phyloP scores from a whole-genome alignment of 495 filamentous ascomycete species.

The Talaromyces stipitatus region DNA sequence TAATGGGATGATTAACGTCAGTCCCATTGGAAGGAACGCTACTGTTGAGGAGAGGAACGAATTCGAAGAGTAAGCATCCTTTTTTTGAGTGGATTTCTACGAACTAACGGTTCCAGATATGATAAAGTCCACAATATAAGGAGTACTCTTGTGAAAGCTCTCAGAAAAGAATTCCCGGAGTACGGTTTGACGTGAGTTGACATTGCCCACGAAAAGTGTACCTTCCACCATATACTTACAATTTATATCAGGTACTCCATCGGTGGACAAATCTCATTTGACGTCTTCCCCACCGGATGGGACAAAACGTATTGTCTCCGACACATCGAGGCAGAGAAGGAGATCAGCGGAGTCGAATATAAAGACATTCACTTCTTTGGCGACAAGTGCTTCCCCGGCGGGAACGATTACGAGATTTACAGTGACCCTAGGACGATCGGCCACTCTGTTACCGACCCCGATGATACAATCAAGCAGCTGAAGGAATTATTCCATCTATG shows the following conservation, averaged over 20 bases:
- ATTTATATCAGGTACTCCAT: slow-evolving; percentile 66
- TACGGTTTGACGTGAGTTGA: slow-evolving; percentile 71
- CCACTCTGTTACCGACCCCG: slow-evolving; percentile 70
- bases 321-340: slow-evolving; percentile 77
- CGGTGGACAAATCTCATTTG: slow-evolving; percentile 95
- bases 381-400: slow-evolving; percentile 82
- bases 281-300: slow-evolving; percentile 95
- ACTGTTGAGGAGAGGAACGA: slow-evolving; percentile 69
- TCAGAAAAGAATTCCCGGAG: slow-evolving; percentile 76
- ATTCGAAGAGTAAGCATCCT: slow-evolving; percentile 48
- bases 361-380: slow-evolving; percentile 95
- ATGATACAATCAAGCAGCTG: slow-evolving; percentile 70
- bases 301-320: slow-evolving; percentile 97
- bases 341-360: slow-evolving; percentile 66
- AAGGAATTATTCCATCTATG: slow-evolving; percentile 72
- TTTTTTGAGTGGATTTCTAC: not conserved
- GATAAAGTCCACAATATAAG: slow-evolving; percentile 72
- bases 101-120: slow-evolving; percentile 36
- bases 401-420: slow-evolving; percentile 95
- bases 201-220: not conserved
- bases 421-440: slow-evolving; percentile 71
- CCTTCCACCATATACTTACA: not conserved
- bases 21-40: slow-evolving; percentile 88
- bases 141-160: slow-evolving; percentile 57
- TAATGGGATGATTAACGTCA: slow-evolving; percentile 95